Evolutionary conservation across 371 early-diverging fungal genomes (phyloP).

Genomic region (Lichtheimia corymbifera): DNA sequence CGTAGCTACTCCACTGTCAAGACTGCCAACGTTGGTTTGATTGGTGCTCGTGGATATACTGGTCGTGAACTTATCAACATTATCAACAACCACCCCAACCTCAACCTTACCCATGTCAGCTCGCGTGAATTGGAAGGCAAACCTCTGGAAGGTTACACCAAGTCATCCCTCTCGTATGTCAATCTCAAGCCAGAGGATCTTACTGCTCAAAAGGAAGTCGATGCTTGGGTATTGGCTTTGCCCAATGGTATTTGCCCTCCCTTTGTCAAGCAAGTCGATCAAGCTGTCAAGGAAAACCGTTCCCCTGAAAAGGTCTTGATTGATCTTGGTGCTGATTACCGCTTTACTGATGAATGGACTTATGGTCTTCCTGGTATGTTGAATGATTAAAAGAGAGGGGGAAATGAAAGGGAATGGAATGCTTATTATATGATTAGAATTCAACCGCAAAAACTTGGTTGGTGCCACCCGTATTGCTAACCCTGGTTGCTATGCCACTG

Average conservation of each 20-base stretch:
- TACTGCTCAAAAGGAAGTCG: slow-evolving; percentile 69
- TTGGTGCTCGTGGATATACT: slow-evolving; percentile 96
- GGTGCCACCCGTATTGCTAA: slow-evolving; percentile 80
- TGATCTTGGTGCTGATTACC: slow-evolving; percentile 93
- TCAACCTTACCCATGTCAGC: slow-evolving; percentile 86
- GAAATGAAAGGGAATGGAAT: background rate
- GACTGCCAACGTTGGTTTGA: slow-evolving; percentile 78
- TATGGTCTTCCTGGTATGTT: slow-evolving; percentile 83
- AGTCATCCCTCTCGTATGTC: slow-evolving; percentile 69
- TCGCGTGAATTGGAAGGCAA: slow-evolving; percentile 93
- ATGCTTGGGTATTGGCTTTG: slow-evolving; percentile 94
- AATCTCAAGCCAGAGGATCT: slow-evolving; percentile 79
- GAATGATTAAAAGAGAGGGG: background rate
- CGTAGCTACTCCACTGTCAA: slow-evolving; percentile 51
- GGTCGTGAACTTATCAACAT: slow-evolving; percentile 92
- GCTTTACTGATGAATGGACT: slow-evolving; percentile 85
- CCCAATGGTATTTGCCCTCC: slow-evolving; percentile 93
- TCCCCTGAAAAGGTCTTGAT: slow-evolving; percentile 67
- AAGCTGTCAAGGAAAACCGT: slow-evolving; percentile 50
- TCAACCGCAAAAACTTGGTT: slow-evolving; percentile 62
- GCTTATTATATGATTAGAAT: slow-evolving; percentile 46
- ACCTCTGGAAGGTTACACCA: slow-evolving; percentile 76
- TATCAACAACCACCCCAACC: slow-evolving; percentile 81
- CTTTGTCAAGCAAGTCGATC: slow-evolving; percentile 83
- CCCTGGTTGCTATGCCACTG: slow-evolving; percentile 98